Percentiles rank a stretch among this genome's conserved stretches.
Conservation (phyloP, 805 yeast genomes). For the Suhomyces tanzawaensis region DNA sequence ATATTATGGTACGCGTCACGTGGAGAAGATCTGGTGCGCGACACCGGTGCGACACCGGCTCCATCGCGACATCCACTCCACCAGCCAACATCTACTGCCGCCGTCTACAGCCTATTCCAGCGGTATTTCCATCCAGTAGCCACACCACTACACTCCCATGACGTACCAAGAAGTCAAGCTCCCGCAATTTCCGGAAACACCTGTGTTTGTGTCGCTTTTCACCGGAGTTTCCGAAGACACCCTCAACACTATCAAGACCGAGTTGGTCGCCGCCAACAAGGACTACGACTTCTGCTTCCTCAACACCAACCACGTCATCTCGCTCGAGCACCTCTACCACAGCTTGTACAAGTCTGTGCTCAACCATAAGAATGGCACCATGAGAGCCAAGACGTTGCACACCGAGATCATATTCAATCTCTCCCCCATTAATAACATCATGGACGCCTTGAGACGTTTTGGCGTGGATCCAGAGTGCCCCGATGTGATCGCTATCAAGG, state of each 20-base stretch:
- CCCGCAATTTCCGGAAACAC: constrained; percentile 48
- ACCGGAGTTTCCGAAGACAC: constrained; percentile 40
- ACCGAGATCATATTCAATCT: constrained; percentile 70
- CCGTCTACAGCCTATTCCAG: no score
- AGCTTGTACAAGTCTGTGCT: constrained; percentile 60
- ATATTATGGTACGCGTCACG: no score
- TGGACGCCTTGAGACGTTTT: constrained; percentile 67
- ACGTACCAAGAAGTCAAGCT: neutral
- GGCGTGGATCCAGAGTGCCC: constrained; percentile 57
- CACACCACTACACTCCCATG: neutral
- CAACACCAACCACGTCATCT: constrained; percentile 55
- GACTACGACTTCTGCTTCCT: constrained; percentile 63
- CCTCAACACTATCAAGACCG: constrained; percentile 41
- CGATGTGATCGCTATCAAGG: constrained; percentile 51
- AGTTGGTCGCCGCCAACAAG: constrained; percentile 44
- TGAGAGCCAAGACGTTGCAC: constrained; percentile 64
- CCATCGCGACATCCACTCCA: no score
- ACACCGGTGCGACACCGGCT: no score
- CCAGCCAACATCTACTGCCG: no score
- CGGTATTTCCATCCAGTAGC: no score
- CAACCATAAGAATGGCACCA: constrained; percentile 45
- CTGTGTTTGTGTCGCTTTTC: constrained; percentile 44
- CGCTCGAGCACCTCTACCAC: constrained; percentile 59
- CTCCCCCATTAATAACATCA: constrained; percentile 67
- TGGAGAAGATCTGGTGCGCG: neutral